phyloP scores from a whole-genome alignment of 345 rosid genomes.

The Arabis hirsuta region DNA sequence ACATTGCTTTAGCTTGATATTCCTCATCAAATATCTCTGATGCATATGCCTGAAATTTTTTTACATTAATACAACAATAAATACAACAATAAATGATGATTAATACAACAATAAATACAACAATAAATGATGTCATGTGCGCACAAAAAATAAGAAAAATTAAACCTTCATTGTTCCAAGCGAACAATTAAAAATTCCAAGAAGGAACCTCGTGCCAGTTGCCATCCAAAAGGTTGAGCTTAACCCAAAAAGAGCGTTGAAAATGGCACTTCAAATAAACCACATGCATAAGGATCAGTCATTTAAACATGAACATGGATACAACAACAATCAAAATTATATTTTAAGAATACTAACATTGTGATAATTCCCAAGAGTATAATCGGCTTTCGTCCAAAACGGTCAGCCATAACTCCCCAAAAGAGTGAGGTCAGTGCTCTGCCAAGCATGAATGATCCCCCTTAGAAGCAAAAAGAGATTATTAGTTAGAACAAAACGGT shows the following conservation, averaged over 20 bases:
- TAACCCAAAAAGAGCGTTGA: slow-evolving; percentile 88
- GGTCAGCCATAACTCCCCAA: slow-evolving; percentile 89
- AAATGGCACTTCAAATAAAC: slow-evolving; percentile 61
- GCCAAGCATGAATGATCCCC: slow-evolving; percentile 83
- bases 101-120: background rate
- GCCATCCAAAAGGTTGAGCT: slow-evolving; percentile 96
- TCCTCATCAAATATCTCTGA: slow-evolving; percentile 74
- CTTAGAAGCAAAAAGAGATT: slow-evolving; percentile 46
- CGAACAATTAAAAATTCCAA: slow-evolving; percentile 82
- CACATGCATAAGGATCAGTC: background rate
- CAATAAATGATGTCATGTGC: too few species aligned
- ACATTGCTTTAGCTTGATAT: slow-evolving; percentile 81
- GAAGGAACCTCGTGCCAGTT: slow-evolving; percentile 70
- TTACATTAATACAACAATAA: background rate
- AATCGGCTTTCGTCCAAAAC: slow-evolving; percentile 86
- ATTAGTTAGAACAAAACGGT: slow-evolving; percentile 28
- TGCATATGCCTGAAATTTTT: slow-evolving; percentile 81
- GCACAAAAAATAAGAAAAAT: background rate
- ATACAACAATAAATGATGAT: background rate
- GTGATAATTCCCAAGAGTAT: slow-evolving; percentile 69
- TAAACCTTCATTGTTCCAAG: slow-evolving; percentile 91
- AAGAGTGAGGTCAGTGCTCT: slow-evolving; percentile 88
- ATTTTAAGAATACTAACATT: slow-evolving; percentile 56
- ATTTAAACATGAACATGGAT: background rate
- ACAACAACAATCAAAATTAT: background rate